A percentile compares a stretch with the other conserved stretches of the same genome.
These are phyloP conservation scores for Nepenthes alata DNA, from an alignment of 179 eudicot genomes.

Conservation along the genomic window DNA sequence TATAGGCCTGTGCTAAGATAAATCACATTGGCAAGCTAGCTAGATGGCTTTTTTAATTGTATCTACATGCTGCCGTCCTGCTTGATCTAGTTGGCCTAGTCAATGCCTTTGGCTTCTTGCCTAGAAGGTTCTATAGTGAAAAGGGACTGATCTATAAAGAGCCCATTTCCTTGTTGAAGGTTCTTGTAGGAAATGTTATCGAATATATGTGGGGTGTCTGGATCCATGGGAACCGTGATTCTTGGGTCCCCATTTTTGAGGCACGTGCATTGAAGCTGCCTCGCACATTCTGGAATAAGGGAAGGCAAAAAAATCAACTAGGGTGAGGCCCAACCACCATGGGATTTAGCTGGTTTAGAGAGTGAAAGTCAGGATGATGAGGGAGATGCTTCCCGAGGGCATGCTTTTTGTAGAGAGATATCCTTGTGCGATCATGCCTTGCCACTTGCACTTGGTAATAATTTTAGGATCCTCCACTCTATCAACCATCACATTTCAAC, in stretches of 20 bases:
- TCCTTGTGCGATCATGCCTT: constrained; percentile 50
- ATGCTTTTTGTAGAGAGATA: constrained; percentile 24
- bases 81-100: too few species aligned
- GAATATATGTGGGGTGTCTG: constrained; percentile 43
- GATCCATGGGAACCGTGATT: constrained; percentile 58
- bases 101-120: too few species aligned
- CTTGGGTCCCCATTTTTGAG: constrained; percentile 52
- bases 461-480: constrained; percentile 62
- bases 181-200: constrained; percentile 62
- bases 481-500: constrained; percentile 3
- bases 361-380: constrained; percentile 20
- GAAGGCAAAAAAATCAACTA: constrained; percentile 61
- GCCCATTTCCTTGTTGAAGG: constrained; percentile 48
- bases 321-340: constrained; percentile 48
- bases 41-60: too few species aligned
- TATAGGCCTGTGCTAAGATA: too few species aligned
- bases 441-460: constrained; percentile 56
- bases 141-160: constrained; percentile 14
- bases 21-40: too few species aligned
- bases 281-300: constrained; percentile 38
- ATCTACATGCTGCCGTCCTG: too few species aligned
- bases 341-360: constrained; percentile 35
- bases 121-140: too few species aligned
- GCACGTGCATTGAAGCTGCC: constrained; percentile 41
- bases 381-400: constrained; percentile 46